Base-by-base conservation (phyloP, 495 filamentous ascomycete genomes). In the Penicillium lagena region DNA sequence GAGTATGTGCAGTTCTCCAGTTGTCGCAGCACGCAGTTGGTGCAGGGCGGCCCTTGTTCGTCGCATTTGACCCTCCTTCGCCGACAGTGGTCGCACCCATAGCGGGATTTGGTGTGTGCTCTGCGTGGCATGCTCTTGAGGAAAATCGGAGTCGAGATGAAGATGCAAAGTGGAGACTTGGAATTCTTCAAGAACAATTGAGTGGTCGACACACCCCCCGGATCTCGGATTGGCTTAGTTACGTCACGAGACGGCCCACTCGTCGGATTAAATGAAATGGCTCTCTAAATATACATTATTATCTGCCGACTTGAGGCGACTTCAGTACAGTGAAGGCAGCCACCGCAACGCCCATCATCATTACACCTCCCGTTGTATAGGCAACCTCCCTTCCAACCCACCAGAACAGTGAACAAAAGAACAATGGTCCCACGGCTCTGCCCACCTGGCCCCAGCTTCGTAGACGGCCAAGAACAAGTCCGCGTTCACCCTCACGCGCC, bases 401-500 rank as follows among this genome's bases (percentile, higher is more conserved):
- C 93, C 93, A 99, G 68, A 97, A 99, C 44, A 99, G 72, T 12
- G 87, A 84, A 52, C 91, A 96, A 56, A 97, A 99, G 36, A 94
- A 58, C 14, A 97, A 54, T 1, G 93, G 93, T 0, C 93, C 93
- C 12, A 91, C 62, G 3, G 90, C 87, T 17, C 94, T 71, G 2
- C 93, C 94, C 7, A 89, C 71, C 68, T 97, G 93, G 4, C 93
- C 85, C 69, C 81, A 87, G 57, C 89, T 91, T 17, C 93, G 70
- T 45, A 96, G 79, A 40, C 87, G 80, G 0, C 93, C 93, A 45
- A 97, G 63, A 42, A 93, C 93, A 14, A 80, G 80, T 2, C 93
- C 93, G 29, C 93, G 76, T 65, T 96, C 89, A 9, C 71, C 77
- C 50, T 85, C 86, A n/a, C 69, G 73, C 1, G 89, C 88, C 62